Base-by-base conservation (phyloP, 495 filamentous ascomycete species). In the Penicillium pulvis region DNA sequence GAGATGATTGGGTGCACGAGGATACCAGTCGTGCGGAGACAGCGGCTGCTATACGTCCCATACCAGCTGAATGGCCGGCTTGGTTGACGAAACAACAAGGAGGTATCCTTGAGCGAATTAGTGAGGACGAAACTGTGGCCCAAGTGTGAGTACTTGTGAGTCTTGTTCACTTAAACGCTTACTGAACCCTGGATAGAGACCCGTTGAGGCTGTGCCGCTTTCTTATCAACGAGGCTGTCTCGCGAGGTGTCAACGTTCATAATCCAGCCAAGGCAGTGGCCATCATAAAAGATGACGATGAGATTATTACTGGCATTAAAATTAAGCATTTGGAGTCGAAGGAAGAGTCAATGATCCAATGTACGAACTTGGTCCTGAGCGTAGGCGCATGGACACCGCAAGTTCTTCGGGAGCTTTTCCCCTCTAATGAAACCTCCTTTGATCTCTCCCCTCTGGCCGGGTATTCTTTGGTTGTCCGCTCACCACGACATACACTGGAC, bases 381-480 rank as follows among this genome's bases (percentile, higher is more conserved):
- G 83, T 87, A 0, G 89, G 90, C 16, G 79, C 84, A 0, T 94
- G 90, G 90, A 87, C 87, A 2, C 76, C 80, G 0, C 60, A 69
- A 14, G 85, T 89, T 11, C 87, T 90, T 64, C 53, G 66, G 14
- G 75, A 72, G 3, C 78, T 94, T 17, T 93, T 94, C 65, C 85
- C 84, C 0, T 60, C 71, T 2, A 79, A 85, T 0, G 62, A 63
- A 14, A 52, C 77, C 16, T 66, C 71, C 28, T 54, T 91, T 4
- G 81, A 83, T 4, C 77, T 93, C 30, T 66, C 75, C 17, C 79
- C 83, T 20, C 72, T 94, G 6, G 88, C 89, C 6, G 90, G 90
- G 0, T 85, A 91, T 64, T 89, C 86, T 20, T 63, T 94, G 6
- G 78, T 92, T 9, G 60, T 93, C 9, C 79, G 76, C 51, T 86